phyloP scores from a whole-genome alignment of 2,329 filamentous ascomycete species.

The Tolypocladium endophyticum region DNA sequence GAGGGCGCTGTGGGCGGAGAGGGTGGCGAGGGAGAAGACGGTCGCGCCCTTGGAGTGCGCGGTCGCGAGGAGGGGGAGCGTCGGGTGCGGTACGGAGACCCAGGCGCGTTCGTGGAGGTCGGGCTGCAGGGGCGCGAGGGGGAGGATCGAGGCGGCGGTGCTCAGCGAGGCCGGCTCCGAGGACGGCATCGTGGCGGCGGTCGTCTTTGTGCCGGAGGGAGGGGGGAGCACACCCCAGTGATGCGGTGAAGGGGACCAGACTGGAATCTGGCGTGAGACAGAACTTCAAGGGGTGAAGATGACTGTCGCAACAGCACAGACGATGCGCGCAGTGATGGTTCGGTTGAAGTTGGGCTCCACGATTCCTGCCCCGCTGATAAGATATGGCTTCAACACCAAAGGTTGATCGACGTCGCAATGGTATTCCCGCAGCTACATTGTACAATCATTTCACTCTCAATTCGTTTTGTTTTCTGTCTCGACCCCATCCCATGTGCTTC shows the following conservation, averaged over 20 bases:
- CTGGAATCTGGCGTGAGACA: background rate
- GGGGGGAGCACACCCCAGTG: background rate
- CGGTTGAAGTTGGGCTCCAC: background rate
- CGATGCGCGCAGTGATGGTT: background rate
- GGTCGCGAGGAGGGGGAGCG: conserved; percentile 79
- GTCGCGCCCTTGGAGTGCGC: conserved; percentile 80
- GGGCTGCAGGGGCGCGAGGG: conserved; percentile 40
- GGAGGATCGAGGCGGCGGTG: conserved; percentile 21
- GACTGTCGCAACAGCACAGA: background rate
- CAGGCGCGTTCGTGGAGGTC: conserved; percentile 66
- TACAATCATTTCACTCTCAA: background rate
- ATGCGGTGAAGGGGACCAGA: background rate
- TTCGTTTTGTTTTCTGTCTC: background rate
- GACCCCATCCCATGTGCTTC: too few relatives aligned
- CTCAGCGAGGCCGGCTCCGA: conserved; percentile 1
- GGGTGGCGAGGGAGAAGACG: conserved; percentile 76
- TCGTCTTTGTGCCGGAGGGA: background rate
- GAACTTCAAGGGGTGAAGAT: too few relatives aligned
- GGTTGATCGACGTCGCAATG: background rate
- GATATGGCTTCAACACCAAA: background rate
- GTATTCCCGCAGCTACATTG: background rate
- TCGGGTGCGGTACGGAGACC: conserved; percentile 77
- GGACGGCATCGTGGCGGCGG: background rate
- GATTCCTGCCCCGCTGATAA: background rate
- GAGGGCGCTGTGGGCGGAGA: conserved; percentile 68